phyloP scores from a whole-genome alignment of 2,329 filamentous ascomycete species.

The Huntiella abstrusa region DNA sequence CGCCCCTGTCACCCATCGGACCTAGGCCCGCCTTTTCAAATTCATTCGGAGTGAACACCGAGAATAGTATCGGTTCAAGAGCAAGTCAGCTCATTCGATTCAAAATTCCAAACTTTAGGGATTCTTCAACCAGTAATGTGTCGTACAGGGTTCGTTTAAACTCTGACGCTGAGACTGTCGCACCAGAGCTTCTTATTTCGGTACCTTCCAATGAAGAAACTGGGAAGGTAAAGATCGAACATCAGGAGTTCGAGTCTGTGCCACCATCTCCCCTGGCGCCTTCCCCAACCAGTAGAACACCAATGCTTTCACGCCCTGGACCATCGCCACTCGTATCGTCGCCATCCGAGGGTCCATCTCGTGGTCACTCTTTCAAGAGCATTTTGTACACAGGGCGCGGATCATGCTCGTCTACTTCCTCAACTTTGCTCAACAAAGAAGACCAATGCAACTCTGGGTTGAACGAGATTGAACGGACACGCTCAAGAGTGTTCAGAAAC shows the following conservation, averaged over 20 bases:
- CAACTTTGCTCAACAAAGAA: slow-evolving; percentile 9
- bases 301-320: slow-evolving; percentile 8
- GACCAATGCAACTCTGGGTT: no score
- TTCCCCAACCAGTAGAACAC: background rate
- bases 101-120: slow-evolving; percentile 9
- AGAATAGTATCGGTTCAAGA: background rate
- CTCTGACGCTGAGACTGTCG: slow-evolving; percentile 7
- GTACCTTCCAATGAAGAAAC: background rate
- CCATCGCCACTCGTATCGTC: slow-evolving; percentile 5
- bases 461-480: slow-evolving; percentile 1
- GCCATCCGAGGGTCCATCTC: slow-evolving; percentile 14
- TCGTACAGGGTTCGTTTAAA: slow-evolving; percentile 7
- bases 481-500: slow-evolving; percentile 41
- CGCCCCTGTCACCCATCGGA: background rate
- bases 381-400: slow-evolving; percentile 9
- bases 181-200: slow-evolving; percentile 6
- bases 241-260: slow-evolving; percentile 1
- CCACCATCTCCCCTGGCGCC: background rate
- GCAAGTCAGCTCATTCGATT: slow-evolving; percentile 7
- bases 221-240: background rate
- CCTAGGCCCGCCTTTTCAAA: background rate
- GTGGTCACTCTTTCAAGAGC: slow-evolving; percentile 12
- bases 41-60: background rate
- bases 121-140: background rate
- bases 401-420: slow-evolving; percentile 12